Percentiles rank a stretch among this genome's conserved stretches.
Conservation (phyloP, 2,329 filamentous ascomycete genomes). For the Coniella vitis region DNA sequence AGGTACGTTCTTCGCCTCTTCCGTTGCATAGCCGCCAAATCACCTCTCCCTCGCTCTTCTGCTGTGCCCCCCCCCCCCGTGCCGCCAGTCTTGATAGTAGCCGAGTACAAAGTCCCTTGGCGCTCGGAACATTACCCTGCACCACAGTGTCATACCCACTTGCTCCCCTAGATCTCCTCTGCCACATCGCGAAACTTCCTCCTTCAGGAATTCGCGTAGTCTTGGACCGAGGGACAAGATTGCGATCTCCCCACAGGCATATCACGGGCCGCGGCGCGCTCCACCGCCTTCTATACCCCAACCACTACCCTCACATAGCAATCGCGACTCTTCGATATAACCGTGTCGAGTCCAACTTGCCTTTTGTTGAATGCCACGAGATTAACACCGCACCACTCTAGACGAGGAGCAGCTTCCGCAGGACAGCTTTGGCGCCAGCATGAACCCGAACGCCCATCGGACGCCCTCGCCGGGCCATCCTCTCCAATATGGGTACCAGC, state of each 20-base stretch:
- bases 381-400: conserved; percentile 22
- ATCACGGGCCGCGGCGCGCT: conserved; percentile 16
- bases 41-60: not conserved
- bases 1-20: conserved; percentile 44
- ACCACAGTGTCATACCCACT: conserved; percentile 9
- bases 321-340: conserved; percentile 3
- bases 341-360: conserved; percentile 19
- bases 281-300: conserved; percentile 5
- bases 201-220: conserved; percentile 7
- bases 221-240: conserved; percentile 12
- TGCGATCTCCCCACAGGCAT: conserved; percentile 12
- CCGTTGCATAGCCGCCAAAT: not conserved
- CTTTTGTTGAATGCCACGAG: not conserved
- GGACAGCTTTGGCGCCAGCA: conserved; percentile 28
- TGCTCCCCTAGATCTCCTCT: conserved; percentile 4
- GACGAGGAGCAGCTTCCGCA: conserved; percentile 57
- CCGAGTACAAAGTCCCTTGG: conserved; percentile 7
- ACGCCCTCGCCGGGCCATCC: conserved; percentile 74
- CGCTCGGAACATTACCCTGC: conserved; percentile 5
- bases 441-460: conserved; percentile 52
- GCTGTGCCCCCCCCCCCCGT: conserved; percentile 11
- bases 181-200: conserved; percentile 2
- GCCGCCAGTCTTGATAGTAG: not conserved
- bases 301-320: not conserved
- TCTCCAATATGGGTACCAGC: conserved; percentile 67